phyloP scores from a whole-genome alignment of 768 basidiomycete genomes.

The Leccinum pellstonianum region DNA sequence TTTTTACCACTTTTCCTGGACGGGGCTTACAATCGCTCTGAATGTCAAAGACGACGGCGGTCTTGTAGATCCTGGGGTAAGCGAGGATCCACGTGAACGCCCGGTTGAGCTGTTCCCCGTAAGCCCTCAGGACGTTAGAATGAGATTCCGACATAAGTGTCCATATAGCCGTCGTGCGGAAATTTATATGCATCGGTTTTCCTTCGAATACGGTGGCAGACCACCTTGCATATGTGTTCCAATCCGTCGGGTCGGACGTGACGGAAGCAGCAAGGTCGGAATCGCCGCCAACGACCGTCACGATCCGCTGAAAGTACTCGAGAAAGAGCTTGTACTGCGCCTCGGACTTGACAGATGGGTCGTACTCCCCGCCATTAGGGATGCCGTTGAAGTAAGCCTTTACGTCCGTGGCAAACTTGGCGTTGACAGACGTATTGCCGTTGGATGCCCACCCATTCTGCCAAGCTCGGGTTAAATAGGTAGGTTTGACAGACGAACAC shows the following conservation, averaged over 20 bases:
- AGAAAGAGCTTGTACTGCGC: conserved; percentile 7
- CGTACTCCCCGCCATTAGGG: conserved; percentile 4
- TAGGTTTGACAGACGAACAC: neutral
- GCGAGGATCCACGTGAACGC: conserved; percentile 8
- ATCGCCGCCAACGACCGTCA: conserved; percentile 3
- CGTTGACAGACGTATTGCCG: neutral
- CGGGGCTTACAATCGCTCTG: conserved; percentile 7
- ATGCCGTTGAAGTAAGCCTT: conserved; percentile 6
- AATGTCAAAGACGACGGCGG: conserved; percentile 1
- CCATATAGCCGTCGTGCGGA: conserved; percentile 5
- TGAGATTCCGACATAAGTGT: conserved; percentile 1
- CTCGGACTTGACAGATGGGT: conserved; percentile 3
- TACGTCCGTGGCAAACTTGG: conserved; percentile 3
- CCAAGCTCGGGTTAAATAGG: neutral
- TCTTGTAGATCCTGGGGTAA: conserved; percentile 2
- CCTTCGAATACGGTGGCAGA: neutral
- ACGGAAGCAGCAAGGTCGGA: neutral
- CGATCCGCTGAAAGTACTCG: conserved; percentile 6
- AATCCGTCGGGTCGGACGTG: neutral
- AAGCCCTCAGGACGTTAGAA: neutral
- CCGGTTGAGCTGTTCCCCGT: neutral
- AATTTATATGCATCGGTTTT: conserved; percentile 1
- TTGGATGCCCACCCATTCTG: conserved; percentile 8
- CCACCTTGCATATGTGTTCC: neutral
- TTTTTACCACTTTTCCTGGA: neutral